A percentile compares a stretch with the other conserved stretches of the same genome.
These are phyloP conservation scores for Candida sanyaensis DNA, from an alignment of 1,139 yeast species.

Conservation along the genomic window DNA sequence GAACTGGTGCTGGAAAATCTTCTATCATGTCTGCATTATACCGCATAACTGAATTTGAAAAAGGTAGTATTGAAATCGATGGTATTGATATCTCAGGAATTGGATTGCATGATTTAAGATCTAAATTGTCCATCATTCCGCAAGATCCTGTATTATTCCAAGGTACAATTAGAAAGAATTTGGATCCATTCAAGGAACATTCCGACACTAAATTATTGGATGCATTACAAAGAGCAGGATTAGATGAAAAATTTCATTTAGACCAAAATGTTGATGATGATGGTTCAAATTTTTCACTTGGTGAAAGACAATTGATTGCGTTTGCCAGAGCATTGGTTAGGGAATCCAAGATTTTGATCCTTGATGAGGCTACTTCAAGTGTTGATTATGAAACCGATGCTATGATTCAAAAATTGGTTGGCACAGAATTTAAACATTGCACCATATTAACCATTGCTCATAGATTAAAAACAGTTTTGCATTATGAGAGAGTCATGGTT, in stretches of 20 bases:
- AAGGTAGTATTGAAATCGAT: conserved; percentile 79
- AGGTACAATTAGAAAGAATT: conserved; percentile 63
- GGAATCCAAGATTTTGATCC: conserved; percentile 35
- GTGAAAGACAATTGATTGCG: conserved; percentile 43
- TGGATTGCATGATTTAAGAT: conserved; percentile 59
- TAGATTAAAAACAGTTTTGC: conserved; percentile 38
- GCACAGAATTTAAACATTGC: conserved; percentile 34
- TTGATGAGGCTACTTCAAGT: conserved; percentile 48
- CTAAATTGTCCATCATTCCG: conserved; percentile 71
- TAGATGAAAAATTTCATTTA: conserved; percentile 46
- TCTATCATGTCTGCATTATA: conserved; percentile 93
- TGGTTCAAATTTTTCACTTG: conserved; percentile 41
- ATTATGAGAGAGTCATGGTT: conserved; percentile 40
- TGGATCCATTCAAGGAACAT: conserved; percentile 63
- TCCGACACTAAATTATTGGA: conserved; percentile 57
- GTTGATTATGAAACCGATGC: conserved; percentile 45
- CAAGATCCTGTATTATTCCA: conserved; percentile 76
- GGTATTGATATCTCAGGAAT: conserved; percentile 68
- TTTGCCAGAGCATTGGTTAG: conserved; percentile 45
- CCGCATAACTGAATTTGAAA: conserved; percentile 84
- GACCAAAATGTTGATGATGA: conserved; percentile 42
- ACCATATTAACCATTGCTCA: conserved; percentile 46
- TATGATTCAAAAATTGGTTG: conserved; percentile 37
- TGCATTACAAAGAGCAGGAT: conserved; percentile 61
- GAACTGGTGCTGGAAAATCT: conserved; percentile 93